phyloP scores from a whole-genome alignment of 305 asterid genomes.

The Solanum chacoense region DNA sequence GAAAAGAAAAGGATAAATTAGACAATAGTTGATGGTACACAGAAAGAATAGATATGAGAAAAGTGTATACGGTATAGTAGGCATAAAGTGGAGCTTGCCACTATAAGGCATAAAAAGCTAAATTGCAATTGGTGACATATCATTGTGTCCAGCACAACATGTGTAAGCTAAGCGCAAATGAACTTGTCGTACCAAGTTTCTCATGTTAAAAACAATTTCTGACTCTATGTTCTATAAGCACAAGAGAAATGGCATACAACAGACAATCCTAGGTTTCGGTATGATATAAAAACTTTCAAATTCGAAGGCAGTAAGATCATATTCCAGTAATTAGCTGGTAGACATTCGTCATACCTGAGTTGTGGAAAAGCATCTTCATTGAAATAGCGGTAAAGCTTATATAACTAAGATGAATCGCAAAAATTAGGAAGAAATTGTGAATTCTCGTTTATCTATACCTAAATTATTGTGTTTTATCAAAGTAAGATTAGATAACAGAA shows the following conservation, averaged over 20 bases:
- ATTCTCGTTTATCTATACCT: background rate
- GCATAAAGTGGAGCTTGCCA: background rate
- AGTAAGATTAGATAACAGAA: background rate
- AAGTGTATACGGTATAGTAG: background rate
- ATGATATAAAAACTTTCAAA: background rate
- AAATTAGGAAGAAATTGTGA: background rate
- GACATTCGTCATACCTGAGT: background rate
- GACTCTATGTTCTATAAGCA: background rate
- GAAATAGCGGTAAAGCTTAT: background rate
- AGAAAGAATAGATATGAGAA: background rate
- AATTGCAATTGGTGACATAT: background rate
- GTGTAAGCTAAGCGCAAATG: background rate
- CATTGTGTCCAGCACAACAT: background rate
- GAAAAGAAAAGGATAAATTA: background rate
- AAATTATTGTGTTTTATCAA: background rate
- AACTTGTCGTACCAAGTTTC: background rate
- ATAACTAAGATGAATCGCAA: background rate
- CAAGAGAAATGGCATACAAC: background rate
- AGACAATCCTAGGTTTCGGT: background rate
- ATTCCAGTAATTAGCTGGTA: background rate
- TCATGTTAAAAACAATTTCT: background rate
- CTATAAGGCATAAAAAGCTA: background rate
- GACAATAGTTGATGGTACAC: background rate
- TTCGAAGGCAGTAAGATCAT: background rate
- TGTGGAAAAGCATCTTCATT: background rate